Conservation (phyloP, 768 basidiomycete genomes). For the Termitomyces sp. region DNA sequence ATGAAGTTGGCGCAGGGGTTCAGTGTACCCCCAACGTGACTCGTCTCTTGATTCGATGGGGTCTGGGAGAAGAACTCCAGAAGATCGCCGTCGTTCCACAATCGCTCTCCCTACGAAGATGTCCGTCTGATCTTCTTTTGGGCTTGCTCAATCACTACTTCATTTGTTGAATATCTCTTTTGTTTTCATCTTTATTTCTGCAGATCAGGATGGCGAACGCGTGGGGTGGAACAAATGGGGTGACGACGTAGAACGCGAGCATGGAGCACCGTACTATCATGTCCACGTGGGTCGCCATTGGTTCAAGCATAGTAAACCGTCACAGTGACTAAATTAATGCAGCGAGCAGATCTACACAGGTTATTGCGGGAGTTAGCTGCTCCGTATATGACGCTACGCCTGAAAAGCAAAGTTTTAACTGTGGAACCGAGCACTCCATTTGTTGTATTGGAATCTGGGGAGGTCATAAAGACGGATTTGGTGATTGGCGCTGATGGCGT, state of each 20-base stretch:
- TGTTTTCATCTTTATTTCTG: not conserved
- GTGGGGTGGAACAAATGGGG: constrained; percentile 26
- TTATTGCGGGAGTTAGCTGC: constrained; percentile 28
- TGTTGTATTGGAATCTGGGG: constrained; percentile 39
- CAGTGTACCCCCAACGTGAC: constrained; percentile 41
- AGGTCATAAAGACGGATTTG: constrained; percentile 39
- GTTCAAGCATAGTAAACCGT: constrained; percentile 14
- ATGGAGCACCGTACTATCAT: constrained; percentile 31
- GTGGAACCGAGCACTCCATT: constrained; percentile 4
- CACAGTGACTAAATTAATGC: not conserved
- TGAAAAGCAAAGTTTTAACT: constrained; percentile 19
- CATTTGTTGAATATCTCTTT: not conserved
- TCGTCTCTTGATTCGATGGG: constrained; percentile 49
- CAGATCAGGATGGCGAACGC: constrained; percentile 28
- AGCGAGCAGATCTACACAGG: constrained; percentile 48
- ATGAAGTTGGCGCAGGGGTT: constrained; percentile 51
- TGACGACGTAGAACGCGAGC: constrained; percentile 21
- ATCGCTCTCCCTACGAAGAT: constrained; percentile 38
- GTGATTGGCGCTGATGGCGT: constrained; percentile 48
- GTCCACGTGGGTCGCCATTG: constrained; percentile 25
- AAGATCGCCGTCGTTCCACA: constrained; percentile 34
- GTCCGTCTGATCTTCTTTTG: constrained; percentile 18
- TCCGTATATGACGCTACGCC: constrained; percentile 32
- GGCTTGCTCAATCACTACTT: not conserved
- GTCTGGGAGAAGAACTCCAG: constrained; percentile 38